Conservation (phyloP, 305 asterid genomes). For the Solanum hybrid region DNA sequence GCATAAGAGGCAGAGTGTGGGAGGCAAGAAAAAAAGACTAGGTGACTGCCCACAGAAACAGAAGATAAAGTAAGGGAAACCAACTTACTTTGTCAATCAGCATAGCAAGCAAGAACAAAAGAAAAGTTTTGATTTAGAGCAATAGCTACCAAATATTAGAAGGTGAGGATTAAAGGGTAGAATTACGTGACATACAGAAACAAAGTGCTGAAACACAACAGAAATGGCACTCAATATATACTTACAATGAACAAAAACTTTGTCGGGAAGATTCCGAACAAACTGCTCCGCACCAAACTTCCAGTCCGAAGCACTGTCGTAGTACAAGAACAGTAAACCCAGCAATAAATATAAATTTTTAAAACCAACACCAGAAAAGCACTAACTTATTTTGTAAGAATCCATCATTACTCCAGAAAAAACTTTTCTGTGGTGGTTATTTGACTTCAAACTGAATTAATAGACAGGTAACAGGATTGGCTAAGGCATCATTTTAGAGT, state of each 20-base stretch:
- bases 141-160: neutral
- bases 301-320: slow-evolving; percentile 45
- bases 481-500: neutral
- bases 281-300: slow-evolving; percentile 48
- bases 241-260: slow-evolving; percentile 55
- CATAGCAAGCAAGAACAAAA: neutral
- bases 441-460: neutral
- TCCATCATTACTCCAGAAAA: neutral
- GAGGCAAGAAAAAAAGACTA: neutral
- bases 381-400: neutral
- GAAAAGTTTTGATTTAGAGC: neutral
- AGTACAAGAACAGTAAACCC: neutral
- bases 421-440: neutral
- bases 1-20: neutral
- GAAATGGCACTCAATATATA: neutral
- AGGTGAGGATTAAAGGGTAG: neutral
- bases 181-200: neutral
- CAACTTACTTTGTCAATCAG: neutral
- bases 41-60: neutral
- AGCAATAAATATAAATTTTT: neutral
- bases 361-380: neutral
- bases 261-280: slow-evolving; percentile 43
- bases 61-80: neutral
- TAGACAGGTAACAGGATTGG: neutral
- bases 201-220: neutral